Evolutionary conservation across 2,329 filamentous ascomycete species (phyloP), one percentile per base, ranked within the genome.

Genomic region (Rutstroemia sydowiana): DNA sequence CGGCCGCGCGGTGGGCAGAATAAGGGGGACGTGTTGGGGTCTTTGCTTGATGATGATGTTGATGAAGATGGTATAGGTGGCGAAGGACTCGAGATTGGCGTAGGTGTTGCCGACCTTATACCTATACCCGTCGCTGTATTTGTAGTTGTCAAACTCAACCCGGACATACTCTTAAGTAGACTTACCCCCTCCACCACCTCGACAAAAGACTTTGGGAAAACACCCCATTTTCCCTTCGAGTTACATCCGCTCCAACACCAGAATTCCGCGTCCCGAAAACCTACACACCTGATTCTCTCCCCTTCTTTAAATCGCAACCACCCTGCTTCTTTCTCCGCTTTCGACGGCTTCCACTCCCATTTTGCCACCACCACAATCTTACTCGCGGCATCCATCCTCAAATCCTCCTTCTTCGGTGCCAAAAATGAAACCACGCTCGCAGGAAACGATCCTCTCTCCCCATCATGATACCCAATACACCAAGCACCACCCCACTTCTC

Each of bases 391-490:
- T 62, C 60, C 62, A 66, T 64, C 9, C 60, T 28, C 0, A 62
- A 48, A 18, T 65, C 60, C 31, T 63, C 60, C 32, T 54, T 58
- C 2, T 20, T 41, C 9, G 64, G 64, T 11, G 56, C 48, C 2
- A 64, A 54, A 2, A 66, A 52, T 20, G 50, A 43, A 36, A 66
- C 52, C 3, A 54, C 45, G 7, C 52, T 55, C 6, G 59, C 57
- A 10, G 62, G 64, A 31, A 66, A 66, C n/a, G 53, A 54, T 2
- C 61, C 64, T 14, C 58, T 47, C 23, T 55, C 54, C 3, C 64
- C 64, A 46, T 66, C 63, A 43, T 66, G 64, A 45, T 65, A 66
- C 1, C 64, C 64, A 8, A 56, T 55, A 44, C 61, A 64, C 63
- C 63, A 66, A 23, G 51, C 45, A 2, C 64, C 64, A 5, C 45